Conservation (phyloP, 805 yeast species). For the Candida tammaniensis region DNA sequence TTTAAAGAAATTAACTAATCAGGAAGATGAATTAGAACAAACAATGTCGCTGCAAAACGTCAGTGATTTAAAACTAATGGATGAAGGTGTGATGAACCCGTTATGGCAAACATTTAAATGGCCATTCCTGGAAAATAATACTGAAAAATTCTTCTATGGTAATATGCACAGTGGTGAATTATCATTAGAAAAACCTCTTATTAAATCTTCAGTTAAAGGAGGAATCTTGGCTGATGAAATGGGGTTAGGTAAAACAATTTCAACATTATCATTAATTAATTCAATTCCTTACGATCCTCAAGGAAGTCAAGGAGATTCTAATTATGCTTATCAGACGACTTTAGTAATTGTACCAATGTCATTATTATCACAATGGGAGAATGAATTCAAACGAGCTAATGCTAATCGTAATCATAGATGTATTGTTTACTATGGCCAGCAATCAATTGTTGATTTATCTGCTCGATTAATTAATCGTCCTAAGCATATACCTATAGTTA, state of each 20-base stretch:
- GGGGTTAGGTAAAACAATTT: conserved; percentile 94
- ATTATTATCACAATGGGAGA: conserved; percentile 85
- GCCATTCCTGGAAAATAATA: conserved; percentile 44
- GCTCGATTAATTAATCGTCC: conserved; percentile 36
- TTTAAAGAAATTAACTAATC: conserved; percentile 30
- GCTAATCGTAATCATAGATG: conserved; percentile 43
- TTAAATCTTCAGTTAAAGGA: conserved; percentile 62
- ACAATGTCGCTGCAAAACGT: conserved; percentile 25
- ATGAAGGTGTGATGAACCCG: conserved; percentile 69
- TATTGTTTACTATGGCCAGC: conserved; percentile 75
- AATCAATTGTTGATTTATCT: conserved; percentile 49
- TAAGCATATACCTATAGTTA: conserved; percentile 58
- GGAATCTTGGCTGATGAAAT: conserved; percentile 95
- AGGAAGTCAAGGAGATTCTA: conserved; percentile 14
- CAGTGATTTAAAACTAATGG: conserved; percentile 22
- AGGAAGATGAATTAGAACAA: conserved; percentile 14
- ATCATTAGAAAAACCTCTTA: conserved; percentile 61
- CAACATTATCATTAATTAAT: conserved; percentile 71
- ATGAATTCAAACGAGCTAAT: conserved; percentile 65
- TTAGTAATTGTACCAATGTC: conserved; percentile 89
- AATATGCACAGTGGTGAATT: conserved; percentile 81
- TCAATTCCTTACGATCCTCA: conserved; percentile 54
- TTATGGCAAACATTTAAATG: conserved; percentile 78
- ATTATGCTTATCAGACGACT: conserved; percentile 70
- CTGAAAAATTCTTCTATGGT: conserved; percentile 54